Base-by-base conservation (phyloP, 805 yeast genomes). In the Yamadazyma insecticola region DNA sequence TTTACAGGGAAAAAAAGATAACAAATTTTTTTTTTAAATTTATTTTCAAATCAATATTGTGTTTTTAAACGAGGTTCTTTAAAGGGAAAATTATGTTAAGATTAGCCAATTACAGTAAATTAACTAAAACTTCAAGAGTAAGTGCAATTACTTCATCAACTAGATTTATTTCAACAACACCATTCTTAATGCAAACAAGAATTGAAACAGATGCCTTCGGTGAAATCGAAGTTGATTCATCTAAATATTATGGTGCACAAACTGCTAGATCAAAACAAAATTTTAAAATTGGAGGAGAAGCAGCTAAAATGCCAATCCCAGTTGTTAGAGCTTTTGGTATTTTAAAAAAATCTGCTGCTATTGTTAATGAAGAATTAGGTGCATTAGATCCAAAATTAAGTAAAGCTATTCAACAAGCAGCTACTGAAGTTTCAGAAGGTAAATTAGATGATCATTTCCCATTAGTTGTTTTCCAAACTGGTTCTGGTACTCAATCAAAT, bases 181-280 rank as follows among this genome's bases (percentile, higher is more conserved):
- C 53, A 8, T 29, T 45, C 17, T 44, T 42, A 32, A 40, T 52
- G 36, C 42, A 51, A 33, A 53, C 62, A 41, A 77, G 98, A 68
- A 76, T 74, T 35, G 98, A 90, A 61, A 73, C 87, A 37, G 98
- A 90, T 65, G 97, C 97, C 31, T 92, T 90, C 53, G 98, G 98
- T 48, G 96, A 86, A 56, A 83, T 92, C 53, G 87, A 88, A 57
- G 98, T 90, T 30, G 88, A 85, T 37, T 67, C 76, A 42, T 74
- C 84, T 50, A 79, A 76, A 60, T 90, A 90, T 73, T 90, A 96
- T 90, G 98, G 98, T 39, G 97, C 97, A 26, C 98, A 92, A 67
- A 92, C 98, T 40, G 89, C 84, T 53, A 78, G 97, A 65, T 89
- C 97, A 13, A 73, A 78, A 47, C 81, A 79, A 63, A 92, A 92